Base-by-base conservation (phyloP, 2,329 filamentous ascomycete species). In the Pestalotiopsis sp. region DNA sequence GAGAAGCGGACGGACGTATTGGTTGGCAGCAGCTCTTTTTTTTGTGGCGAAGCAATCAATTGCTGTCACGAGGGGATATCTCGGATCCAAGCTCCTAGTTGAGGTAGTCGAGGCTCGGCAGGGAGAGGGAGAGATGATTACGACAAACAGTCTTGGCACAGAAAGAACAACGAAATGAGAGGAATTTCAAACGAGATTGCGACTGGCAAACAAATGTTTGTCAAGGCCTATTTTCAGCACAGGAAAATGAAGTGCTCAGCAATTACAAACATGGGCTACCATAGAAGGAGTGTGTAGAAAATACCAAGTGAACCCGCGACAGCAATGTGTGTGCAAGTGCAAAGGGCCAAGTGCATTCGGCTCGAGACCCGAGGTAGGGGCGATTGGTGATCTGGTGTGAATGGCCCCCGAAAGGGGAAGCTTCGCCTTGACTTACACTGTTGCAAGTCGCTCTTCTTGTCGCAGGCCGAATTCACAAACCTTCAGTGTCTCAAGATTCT, bases 401-500 rank as follows among this genome's bases (percentile, higher is more conserved):
- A 36, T 36, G 31, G 3, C 31, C 31, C 45, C 45, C 17, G 11
- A 52, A 52, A n/a, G 45, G 45, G 45, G 45, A 52, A 52, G 17
- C 45, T 52, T 52, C 27, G 59, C 31, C 59, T 62, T 62, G 59
- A 36, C 31, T 62, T 62, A 62, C 59, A 17, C 25, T 62, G 31
- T 36, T 20, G 27, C 27, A 36, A 40, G 20, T 36, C 14, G 45
- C 45, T n/a, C 31, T 36, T 20, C 13, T 62, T 36, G 59, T 40
- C 31, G 59, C 27, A 40, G 25, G 36, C 59, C 23, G 59, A 14
- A 36, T 41, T 66, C 36, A 31, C 65, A 66, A 66, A 66, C 65
- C 65, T 59, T 66, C 57, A 41, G 65, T 23, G 65, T 66, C 65
- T 66, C 66, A 68, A 40, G 40, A 68, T 23, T 49, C 13, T 49